phyloP scores from a whole-genome alignment of 306 rosid species.

The Pterocarpus macrocarpus region DNA sequence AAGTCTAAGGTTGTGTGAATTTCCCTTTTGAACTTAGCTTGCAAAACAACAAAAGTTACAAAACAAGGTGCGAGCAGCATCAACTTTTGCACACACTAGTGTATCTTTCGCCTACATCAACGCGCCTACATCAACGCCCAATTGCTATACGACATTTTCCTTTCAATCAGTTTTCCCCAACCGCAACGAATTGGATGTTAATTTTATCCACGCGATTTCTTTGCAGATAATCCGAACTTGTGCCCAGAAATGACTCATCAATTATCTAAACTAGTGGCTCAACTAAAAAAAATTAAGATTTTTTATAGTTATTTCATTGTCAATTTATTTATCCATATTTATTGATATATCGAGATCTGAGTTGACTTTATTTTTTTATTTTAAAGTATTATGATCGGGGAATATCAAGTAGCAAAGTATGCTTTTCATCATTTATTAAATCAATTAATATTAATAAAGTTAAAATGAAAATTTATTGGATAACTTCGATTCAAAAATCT shows the following conservation, averaged over 20 bases:
- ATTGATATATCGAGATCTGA: too few relatives aligned
- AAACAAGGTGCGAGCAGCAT: slow-evolving; percentile 29
- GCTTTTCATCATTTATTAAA: too few relatives aligned
- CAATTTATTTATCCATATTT: too few relatives aligned
- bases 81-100: neutral
- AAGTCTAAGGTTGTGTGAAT: slow-evolving; percentile 31
- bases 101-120: slow-evolving; percentile 24
- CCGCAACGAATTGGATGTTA: slow-evolving; percentile 45
- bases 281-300: neutral
- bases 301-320: too few relatives aligned
- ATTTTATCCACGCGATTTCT: slow-evolving; percentile 31
- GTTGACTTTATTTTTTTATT: too few relatives aligned
- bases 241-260: neutral
- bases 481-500: too few relatives aligned
- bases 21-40: slow-evolving; percentile 24
- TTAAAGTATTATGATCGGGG: too few relatives aligned
- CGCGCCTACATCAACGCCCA: slow-evolving; percentile 25
- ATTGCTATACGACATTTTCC: neutral
- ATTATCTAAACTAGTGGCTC: neutral
- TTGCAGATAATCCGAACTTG: neutral
- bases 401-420: too few relatives aligned
- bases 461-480: too few relatives aligned
- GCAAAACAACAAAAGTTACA: slow-evolving; percentile 28
- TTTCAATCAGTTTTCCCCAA: slow-evolving; percentile 31
- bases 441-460: too few relatives aligned